Conservation (phyloP, 371 early-diverging fungal species). For the Mortierella sp. region DNA sequence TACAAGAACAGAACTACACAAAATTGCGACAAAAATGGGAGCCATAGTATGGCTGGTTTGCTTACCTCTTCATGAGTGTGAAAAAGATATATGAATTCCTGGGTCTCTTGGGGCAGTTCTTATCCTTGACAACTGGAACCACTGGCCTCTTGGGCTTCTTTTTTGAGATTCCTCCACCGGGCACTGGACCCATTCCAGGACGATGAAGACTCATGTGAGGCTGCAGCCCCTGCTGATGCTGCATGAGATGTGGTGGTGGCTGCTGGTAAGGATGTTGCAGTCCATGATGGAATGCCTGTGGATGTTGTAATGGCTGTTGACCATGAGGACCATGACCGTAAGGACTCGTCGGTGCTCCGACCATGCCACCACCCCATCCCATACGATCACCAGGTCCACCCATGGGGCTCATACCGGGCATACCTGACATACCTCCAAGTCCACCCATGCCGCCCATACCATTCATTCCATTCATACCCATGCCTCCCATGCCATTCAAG, state of each 20-base stretch:
- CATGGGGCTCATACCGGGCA: constrained; percentile 30
- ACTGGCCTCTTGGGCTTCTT: constrained; percentile 23
- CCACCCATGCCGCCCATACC: constrained; percentile 27
- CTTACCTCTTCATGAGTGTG: constrained; percentile 39
- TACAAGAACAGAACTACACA: neutral
- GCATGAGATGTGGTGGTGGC: constrained; percentile 22
- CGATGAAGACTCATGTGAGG: constrained; percentile 30
- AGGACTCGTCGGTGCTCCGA: constrained; percentile 30
- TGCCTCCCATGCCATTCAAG: constrained; percentile 32
- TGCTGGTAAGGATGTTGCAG: constrained; percentile 26
- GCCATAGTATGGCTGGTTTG: no score
- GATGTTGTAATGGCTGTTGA: constrained; percentile 20
- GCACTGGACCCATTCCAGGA: constrained; percentile 10
- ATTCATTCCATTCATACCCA: constrained; percentile 35
- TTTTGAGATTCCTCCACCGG: constrained; percentile 32
- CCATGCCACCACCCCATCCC: constrained; percentile 32
- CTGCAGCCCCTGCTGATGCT: constrained; percentile 34
- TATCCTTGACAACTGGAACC: constrained; percentile 33
- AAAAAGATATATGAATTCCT: constrained; percentile 46
- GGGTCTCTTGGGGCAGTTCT: constrained; percentile 50
- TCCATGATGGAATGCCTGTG: constrained; percentile 19
- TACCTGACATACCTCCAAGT: constrained; percentile 19
- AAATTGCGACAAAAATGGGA: no score
- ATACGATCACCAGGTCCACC: constrained; percentile 24
- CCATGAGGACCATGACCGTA: constrained; percentile 26